These are phyloP conservation scores for Morella rubra DNA, from an alignment of 306 rosid species.

Conservation along the genomic window DNA sequence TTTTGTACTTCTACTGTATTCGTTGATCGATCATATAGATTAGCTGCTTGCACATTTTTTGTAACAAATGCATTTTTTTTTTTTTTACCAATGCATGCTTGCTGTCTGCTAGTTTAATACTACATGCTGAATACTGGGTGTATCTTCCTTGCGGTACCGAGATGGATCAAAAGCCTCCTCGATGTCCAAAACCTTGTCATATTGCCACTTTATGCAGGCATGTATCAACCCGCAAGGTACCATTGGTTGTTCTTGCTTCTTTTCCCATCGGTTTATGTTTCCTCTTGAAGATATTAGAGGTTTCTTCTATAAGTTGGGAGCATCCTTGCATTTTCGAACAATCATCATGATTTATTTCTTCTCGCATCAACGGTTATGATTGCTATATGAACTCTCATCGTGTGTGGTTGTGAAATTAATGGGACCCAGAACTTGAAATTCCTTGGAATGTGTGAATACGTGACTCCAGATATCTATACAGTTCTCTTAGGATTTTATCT, in stretches of 20 bases:
- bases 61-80: conserved; percentile 3
- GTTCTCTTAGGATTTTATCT: background rate
- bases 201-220: conserved; percentile 77
- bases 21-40: background rate
- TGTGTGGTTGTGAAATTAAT: conserved; percentile 5
- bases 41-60: background rate
- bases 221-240: conserved; percentile 70
- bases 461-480: conserved; percentile 2
- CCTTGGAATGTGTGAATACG: background rate
- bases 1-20: background rate
- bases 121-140: conserved; percentile 14
- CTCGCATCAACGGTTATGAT: background rate
- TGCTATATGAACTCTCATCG: background rate
- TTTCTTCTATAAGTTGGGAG: conserved; percentile 2
- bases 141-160: conserved; percentile 93
- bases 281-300: conserved; percentile 10
- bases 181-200: conserved; percentile 69
- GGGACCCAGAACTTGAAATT: background rate
- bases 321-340: background rate
- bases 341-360: background rate
- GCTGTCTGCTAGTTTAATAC: background rate
- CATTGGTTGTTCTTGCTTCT: conserved; percentile 17
- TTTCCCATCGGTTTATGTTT: conserved; percentile 6
- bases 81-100: conserved; percentile 10
- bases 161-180: conserved; percentile 89